Evolutionary conservation across 2,329 filamentous ascomycete species (phyloP).

Genomic region (Trichoderma sp.): DNA sequence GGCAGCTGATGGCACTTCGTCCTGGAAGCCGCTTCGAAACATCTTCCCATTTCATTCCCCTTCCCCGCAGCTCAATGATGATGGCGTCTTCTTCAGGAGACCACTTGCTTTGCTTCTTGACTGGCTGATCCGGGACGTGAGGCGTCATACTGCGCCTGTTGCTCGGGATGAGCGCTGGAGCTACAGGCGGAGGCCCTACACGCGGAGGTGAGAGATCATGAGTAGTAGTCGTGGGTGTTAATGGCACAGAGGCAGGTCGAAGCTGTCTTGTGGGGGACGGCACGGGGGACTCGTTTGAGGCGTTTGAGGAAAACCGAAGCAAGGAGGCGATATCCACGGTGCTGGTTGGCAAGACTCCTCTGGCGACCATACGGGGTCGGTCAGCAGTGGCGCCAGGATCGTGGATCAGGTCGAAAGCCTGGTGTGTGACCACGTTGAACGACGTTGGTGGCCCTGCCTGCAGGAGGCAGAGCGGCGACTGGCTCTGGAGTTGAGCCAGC

Average conservation of each 20-base stretch:
- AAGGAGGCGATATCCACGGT: slow-evolving; percentile 95
- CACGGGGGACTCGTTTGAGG: slow-evolving; percentile 66
- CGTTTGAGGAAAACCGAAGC: slow-evolving; percentile 62
- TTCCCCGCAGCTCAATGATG: slow-evolving; percentile 85
- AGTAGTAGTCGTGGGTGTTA: slow-evolving; percentile 18
- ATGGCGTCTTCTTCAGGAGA: slow-evolving; percentile 87
- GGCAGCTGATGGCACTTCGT: slow-evolving; percentile 88
- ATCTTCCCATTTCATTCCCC: slow-evolving; percentile 98
- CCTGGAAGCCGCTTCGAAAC: slow-evolving; percentile 89
- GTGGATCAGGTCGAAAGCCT: slow-evolving; percentile 29
- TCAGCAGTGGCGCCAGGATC: slow-evolving; percentile 31
- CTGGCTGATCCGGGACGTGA: slow-evolving; percentile 62
- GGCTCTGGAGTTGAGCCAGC: slow-evolving; percentile 43
- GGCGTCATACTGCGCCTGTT: slow-evolving; percentile 38
- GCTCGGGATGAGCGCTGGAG: slow-evolving; percentile 32
- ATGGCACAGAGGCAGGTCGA: slow-evolving; percentile 28
- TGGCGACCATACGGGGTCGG: slow-evolving; percentile 28
- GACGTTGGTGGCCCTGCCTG: slow-evolving; percentile 38
- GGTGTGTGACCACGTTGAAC: slow-evolving; percentile 30
- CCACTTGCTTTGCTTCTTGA: slow-evolving; percentile 97
- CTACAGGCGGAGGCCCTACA: slow-evolving; percentile 29
- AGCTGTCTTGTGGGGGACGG: slow-evolving; percentile 41
- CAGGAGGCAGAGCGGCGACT: slow-evolving; percentile 41
- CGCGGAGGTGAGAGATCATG: slow-evolving; percentile 28
- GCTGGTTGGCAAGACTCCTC: slow-evolving; percentile 48